Base-by-base conservation (phyloP, 768 basidiomycete genomes). In the Phaffia australis region DNA sequence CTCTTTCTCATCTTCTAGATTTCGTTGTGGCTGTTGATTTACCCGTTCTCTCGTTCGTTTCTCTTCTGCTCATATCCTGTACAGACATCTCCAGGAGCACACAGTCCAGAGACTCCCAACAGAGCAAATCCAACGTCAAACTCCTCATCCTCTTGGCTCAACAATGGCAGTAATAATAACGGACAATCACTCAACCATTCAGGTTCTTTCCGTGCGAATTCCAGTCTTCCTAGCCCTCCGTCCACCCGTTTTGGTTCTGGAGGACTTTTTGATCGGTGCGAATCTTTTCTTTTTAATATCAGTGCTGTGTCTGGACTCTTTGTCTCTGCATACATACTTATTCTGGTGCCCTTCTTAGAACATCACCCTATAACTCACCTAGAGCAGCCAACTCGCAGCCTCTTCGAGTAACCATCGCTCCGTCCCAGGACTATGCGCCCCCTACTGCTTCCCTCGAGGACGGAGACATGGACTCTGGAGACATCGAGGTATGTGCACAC, bases 341-440 rank as follows among this genome's bases (percentile, higher is more conserved):
- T 32, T 32, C 52, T 55, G 11, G 60, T 30, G n/a, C 27, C 50
- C 48, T 35, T 42, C 11, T 8, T 52, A 61, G 29, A 54, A 62
- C 47, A 23, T 46, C 60, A 27, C 51, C 63, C 1, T 47, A 58
- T 52, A 60, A 52, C 35, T 66, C 65, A 1, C 59, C 56, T 19
- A 50, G 47, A 25, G 42, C 27, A 16, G 58, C 50, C 21, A 48
- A 66, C 59, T 25, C 51, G 9, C 27, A 46, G 27, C 8, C 35
- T 42, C 30, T 14, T 7, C 15, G 35, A 27, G 27, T 23, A 23
- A 23, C 27, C 46, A 14, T 30, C 46, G 60, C 60, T 9, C 55
- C 49, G 27, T 25, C 30, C 47, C 32, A 67, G 15, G 66, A 67
- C 23, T 60, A 60, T 48, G 66, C 59, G 29, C 66, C 66, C 27